phyloP scores from a whole-genome alignment of 139 green algal species.

The Asterochloris erici region DNA sequence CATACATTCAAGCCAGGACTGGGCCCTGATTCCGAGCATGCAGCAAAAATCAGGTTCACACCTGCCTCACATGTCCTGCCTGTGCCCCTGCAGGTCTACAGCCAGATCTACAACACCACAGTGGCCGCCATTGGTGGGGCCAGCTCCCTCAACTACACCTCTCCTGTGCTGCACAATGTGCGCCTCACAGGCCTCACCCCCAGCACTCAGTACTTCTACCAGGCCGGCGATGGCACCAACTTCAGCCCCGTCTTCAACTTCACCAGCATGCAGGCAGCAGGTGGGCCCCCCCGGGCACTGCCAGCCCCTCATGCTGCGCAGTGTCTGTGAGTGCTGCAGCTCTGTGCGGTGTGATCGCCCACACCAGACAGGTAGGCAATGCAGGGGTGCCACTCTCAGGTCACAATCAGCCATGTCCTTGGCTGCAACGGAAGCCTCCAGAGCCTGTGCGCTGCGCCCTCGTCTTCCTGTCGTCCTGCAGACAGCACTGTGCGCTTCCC shows the following conservation, averaged over 20 bases:
- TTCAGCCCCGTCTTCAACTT: constrained; percentile 21
- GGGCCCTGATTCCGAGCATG: background rate
- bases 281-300: background rate
- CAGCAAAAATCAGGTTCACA: background rate
- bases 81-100: constrained; percentile 18
- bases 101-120: constrained; percentile 28
- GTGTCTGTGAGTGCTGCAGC: background rate
- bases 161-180: constrained; percentile 22
- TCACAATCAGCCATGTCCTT: no score
- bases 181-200: constrained; percentile 9
- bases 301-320: background rate
- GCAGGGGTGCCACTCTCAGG: no score
- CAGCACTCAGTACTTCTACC: constrained; percentile 21
- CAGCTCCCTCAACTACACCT: constrained; percentile 28
- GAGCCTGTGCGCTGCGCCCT: no score
- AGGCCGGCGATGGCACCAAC: constrained; percentile 21
- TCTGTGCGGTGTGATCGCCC: background rate
- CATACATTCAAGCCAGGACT: background rate
- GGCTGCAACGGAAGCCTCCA: no score
- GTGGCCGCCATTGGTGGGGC: constrained; percentile 1
- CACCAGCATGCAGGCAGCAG: background rate
- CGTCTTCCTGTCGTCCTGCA: no score
- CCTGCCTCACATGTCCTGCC: background rate
- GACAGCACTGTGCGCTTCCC: no score
- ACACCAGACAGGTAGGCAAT: no score